A percentile compares a stretch with the other conserved stretches of the same genome.
Evolutionary conservation across 345 rosid genomes (phyloP).

Genomic region (Schrenkiella parvula): DNA sequence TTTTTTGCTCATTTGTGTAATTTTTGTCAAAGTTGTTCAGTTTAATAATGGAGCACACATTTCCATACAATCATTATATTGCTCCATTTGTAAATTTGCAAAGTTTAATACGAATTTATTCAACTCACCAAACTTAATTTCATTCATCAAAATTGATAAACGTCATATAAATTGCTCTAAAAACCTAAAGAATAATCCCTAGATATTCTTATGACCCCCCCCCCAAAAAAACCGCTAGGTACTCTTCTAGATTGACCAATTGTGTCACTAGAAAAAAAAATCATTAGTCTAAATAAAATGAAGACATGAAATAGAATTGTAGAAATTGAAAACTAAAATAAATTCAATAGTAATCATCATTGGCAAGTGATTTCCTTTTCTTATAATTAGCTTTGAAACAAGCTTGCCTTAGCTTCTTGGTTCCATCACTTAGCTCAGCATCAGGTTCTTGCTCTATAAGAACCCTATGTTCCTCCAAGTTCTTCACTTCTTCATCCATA

Average conservation of each 20-base stretch:
- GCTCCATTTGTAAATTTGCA: background rate
- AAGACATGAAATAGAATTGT: background rate
- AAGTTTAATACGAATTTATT: background rate
- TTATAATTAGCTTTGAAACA: conserved; percentile 67
- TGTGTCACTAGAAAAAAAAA: background rate
- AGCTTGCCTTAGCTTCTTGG: conserved; percentile 58
- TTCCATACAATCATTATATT: background rate
- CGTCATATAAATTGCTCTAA: background rate
- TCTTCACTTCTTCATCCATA: conserved; percentile 36
- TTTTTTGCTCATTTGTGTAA: background rate
- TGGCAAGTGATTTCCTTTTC: conserved; percentile 37
- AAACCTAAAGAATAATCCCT: background rate
- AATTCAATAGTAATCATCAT: background rate
- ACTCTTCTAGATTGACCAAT: conserved; percentile 4
- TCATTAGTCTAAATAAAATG: background rate
- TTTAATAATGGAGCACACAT: background rate
- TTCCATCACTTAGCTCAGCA: conserved; percentile 42
- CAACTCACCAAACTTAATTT: background rate
- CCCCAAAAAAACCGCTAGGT: too few relatives aligned
- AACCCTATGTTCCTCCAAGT: conserved; percentile 46
- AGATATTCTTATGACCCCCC: background rate
- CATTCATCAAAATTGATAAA: conserved; percentile 7
- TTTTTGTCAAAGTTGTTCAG: background rate
- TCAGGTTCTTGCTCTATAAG: conserved; percentile 44
- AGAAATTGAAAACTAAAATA: background rate